Conservation (phyloP, 2,329 filamentous ascomycete genomes). For the Juglanconis sp. region DNA sequence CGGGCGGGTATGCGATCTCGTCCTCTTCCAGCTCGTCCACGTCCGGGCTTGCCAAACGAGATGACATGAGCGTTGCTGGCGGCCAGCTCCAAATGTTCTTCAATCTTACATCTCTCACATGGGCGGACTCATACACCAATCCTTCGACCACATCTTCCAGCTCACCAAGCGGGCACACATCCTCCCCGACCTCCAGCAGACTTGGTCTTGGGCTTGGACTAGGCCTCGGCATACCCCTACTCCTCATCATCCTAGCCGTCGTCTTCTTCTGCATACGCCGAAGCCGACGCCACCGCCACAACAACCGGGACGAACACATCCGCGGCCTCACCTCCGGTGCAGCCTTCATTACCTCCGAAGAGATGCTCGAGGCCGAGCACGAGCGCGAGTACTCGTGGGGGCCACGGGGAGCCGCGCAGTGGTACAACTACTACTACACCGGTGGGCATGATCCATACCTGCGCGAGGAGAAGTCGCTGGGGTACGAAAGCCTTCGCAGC, state of each 20-base stretch:
- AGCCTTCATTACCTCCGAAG: constrained; percentile 29
- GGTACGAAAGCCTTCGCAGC: constrained; percentile 48
- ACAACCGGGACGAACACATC: constrained; percentile 35
- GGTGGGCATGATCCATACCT: constrained; percentile 42
- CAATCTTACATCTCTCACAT: constrained; percentile 56
- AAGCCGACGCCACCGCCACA: constrained; percentile 37
- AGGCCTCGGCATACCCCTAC: constrained; percentile 57
- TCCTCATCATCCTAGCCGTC: constrained; percentile 40
- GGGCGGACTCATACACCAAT: constrained; percentile 49
- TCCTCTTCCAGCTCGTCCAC: constrained; percentile 12
- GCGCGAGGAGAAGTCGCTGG: constrained; percentile 38
- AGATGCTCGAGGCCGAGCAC: constrained; percentile 43
- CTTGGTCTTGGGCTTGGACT: constrained; percentile 63
- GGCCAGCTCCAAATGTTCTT: constrained; percentile 41
- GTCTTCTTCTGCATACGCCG: constrained; percentile 48
- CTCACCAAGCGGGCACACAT: neutral
- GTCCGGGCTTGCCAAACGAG: constrained; percentile 7
- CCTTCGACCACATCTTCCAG: constrained; percentile 27
- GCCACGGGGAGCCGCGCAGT: constrained; percentile 26
- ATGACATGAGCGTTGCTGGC: constrained; percentile 16
- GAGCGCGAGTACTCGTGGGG: constrained; percentile 30
- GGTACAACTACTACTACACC: constrained; percentile 35
- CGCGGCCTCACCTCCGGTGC: constrained; percentile 9
- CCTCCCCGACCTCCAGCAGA: constrained; percentile 33
- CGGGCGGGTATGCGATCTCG: constrained; percentile 57